These are phyloP conservation scores for Calycina marina DNA, from an alignment of 2,329 filamentous ascomycete species.

Conservation along the genomic window DNA sequence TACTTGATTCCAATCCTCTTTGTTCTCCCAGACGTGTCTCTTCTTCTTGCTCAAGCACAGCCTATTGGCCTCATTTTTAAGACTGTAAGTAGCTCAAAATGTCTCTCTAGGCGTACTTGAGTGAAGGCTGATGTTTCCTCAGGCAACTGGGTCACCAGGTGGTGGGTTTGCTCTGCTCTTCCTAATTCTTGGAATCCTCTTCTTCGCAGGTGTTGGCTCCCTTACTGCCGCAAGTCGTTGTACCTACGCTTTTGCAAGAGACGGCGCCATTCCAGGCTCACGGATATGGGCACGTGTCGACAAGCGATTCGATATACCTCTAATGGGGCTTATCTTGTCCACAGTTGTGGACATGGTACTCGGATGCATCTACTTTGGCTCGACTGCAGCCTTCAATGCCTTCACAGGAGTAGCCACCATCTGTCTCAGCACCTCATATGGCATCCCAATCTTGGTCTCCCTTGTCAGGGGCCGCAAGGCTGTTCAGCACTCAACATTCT, in stretches of 20 bases:
- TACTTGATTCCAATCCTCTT: conserved; percentile 66
- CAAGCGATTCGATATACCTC: conserved; percentile 49
- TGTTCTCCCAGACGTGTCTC: conserved; percentile 52
- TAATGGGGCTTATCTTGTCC: conserved; percentile 55
- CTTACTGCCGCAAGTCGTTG: conserved; percentile 61
- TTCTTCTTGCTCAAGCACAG: conserved; percentile 56
- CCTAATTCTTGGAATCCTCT: conserved; percentile 59
- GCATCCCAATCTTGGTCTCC: conserved; percentile 59
- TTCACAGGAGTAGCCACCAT: conserved; percentile 73
- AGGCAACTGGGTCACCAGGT: conserved; percentile 39
- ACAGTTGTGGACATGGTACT: conserved; percentile 55
- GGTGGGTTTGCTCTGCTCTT: conserved; percentile 66
- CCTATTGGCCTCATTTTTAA: conserved; percentile 59
- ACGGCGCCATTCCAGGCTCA: conserved; percentile 60
- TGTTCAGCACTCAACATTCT: conserved; percentile 51
- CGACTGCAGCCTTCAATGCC: conserved; percentile 60
- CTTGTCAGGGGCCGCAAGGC: conserved; percentile 50
- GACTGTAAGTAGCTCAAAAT: too few species aligned
- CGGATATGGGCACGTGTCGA: conserved; percentile 52
- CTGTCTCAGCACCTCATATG: conserved; percentile 62
- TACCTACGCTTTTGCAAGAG: conserved; percentile 63
- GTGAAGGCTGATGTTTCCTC: too few species aligned
- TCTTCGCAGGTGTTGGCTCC: conserved; percentile 64
- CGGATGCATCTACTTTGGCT: conserved; percentile 68
- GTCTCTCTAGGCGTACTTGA: too few species aligned